Evolutionary conservation across 192 early-diverging fungal genomes (phyloP).

Genomic region (Anaeromyces robustus): DNA sequence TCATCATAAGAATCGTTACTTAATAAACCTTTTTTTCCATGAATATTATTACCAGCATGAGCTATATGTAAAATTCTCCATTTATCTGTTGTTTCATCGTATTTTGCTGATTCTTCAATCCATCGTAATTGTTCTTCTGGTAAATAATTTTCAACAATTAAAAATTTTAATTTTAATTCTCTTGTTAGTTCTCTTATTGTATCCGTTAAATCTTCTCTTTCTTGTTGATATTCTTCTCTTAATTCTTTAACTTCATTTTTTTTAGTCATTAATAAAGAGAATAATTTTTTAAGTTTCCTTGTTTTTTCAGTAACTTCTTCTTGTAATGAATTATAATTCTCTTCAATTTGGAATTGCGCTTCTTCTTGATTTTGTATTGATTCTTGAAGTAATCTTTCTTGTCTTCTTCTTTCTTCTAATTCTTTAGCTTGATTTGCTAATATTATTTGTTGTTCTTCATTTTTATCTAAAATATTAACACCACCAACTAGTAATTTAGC

Average conservation of each 20-base stretch:
- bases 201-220: conserved; percentile 42
- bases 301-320: conserved; percentile 46
- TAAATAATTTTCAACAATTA: conserved; percentile 31
- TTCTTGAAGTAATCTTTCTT: conserved; percentile 28
- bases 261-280: conserved; percentile 21
- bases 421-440: conserved; percentile 26
- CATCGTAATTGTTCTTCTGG: conserved; percentile 27
- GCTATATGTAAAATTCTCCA: conserved; percentile 34
- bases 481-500: conserved; percentile 44
- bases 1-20: not conserved
- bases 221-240: conserved; percentile 38
- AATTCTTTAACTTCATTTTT: conserved; percentile 41
- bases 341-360: conserved; percentile 40
- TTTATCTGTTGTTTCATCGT: conserved; percentile 37
- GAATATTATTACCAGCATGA: conserved; percentile 43
- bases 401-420: conserved; percentile 30
- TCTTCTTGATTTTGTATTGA: conserved; percentile 38
- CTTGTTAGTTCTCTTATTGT: conserved; percentile 35
- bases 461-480: conserved; percentile 30
- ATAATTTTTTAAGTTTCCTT: conserved; percentile 37
- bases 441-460: conserved; percentile 21
- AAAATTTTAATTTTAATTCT: conserved; percentile 31
- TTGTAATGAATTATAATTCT: conserved; percentile 36
- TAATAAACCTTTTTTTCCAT: conserved; percentile 17
- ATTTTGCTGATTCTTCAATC: conserved; percentile 31